Base-by-base conservation (phyloP, 2,329 filamentous ascomycete genomes). In the Cyanodermella asteris region DNA sequence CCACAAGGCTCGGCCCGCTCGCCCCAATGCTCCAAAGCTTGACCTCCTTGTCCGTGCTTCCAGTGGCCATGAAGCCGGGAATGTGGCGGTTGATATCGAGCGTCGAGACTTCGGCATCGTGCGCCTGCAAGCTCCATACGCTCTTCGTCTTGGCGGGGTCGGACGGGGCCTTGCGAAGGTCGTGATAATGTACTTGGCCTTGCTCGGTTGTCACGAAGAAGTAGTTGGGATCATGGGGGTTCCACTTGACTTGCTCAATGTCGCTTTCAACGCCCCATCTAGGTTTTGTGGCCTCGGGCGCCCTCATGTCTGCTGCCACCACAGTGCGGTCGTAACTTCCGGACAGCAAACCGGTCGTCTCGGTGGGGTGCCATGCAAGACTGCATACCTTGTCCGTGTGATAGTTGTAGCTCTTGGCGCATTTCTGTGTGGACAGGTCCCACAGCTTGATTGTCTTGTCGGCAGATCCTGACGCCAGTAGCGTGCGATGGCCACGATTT, bases 351-450 rank as follows among this genome's bases (percentile, higher is more conserved):
- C 91, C 69, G 0, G 87, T 93, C 3, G 82, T 70, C 47, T 93
- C 77, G 21, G 61, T 64, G 1, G 76, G 64, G 55, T 94, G 80
- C 87, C 90, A 97, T 36, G 84, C 75, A 28, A 97, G 56, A 13
- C 84, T 80, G 61, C 82, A 97, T 36, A 94, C 82, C 56, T 97
- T 97, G 60, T 93, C 87, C 18, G 78, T 91, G 54, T 97, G 87
- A 52, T 91, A 78, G 10, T 67, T 63, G 59, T 97, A 97, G 22
- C 82, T 93, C 55, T 93, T 87, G 40, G 87, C 87, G 50, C 81
- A 91, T 49, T 72, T 81, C 32, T 76, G 65, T 3, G 80, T 93
- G 55, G 81, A 77, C 33, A 97, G 58, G 46, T 97, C 87, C 87
- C 87, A 97, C 12, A 97, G 64, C 58, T 97, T 97, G 42, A 94